A percentile compares a stretch with the other conserved stretches of the same genome.
Evolutionary conservation across 805 yeast species (phyloP).

Genomic region (Babjeviella inositovora): DNA sequence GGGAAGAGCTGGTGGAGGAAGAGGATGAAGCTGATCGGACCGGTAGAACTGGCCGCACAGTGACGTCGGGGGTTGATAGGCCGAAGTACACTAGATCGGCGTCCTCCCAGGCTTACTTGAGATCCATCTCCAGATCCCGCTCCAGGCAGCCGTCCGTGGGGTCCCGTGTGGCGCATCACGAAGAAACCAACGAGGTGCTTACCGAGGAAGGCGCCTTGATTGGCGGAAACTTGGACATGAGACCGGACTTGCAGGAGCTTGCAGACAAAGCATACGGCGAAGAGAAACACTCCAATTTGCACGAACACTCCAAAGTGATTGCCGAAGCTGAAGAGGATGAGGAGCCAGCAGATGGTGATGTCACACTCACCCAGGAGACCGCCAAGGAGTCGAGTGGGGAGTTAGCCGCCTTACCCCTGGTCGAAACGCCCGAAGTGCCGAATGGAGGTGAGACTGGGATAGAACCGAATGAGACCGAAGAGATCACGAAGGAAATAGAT

Average conservation of each 20-base stretch:
- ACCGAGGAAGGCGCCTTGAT: constrained; percentile 41
- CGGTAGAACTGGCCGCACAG: too few relatives aligned
- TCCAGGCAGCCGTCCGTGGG: constrained; percentile 25
- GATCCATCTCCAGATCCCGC: constrained; percentile 52
- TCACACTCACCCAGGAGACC: neutral
- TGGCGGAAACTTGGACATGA: constrained; percentile 30
- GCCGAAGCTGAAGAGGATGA: constrained; percentile 2
- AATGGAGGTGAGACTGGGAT: neutral
- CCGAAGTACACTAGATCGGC: constrained; percentile 21
- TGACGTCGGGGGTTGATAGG: constrained; percentile 25
- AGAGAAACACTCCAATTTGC: constrained; percentile 2
- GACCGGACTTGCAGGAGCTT: constrained; percentile 31
- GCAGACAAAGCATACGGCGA: constrained; percentile 19
- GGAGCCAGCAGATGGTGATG: constrained; percentile 1
- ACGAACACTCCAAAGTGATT: constrained; percentile 2
- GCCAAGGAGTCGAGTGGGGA: neutral
- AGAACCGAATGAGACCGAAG: too few relatives aligned
- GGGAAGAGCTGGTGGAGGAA: too few relatives aligned
- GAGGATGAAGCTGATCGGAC: too few relatives aligned
- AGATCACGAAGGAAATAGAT: too few relatives aligned
- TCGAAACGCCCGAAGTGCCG: neutral
- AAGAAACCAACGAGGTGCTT: constrained; percentile 19
- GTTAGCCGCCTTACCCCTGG: neutral
- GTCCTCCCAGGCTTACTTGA: constrained; percentile 36
- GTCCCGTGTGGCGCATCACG: constrained; percentile 10